These are phyloP conservation scores for Elaeis oleifera DNA, from an alignment of 202 grass and related monocot genomes.

Conservation along the genomic window DNA sequence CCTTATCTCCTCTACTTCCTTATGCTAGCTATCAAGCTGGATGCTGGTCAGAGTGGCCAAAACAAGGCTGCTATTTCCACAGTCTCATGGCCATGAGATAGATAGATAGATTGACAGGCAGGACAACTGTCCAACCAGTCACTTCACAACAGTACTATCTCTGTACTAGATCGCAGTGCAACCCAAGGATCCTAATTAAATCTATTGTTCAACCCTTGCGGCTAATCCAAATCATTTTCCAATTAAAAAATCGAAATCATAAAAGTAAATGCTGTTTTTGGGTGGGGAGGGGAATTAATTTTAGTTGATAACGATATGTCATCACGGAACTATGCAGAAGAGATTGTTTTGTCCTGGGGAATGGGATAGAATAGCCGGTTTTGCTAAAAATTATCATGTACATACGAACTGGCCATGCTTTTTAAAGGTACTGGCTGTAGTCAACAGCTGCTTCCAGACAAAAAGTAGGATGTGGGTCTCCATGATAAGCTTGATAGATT, in stretches of 20 bases:
- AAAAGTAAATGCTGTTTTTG: too few relatives aligned
- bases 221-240: not conserved
- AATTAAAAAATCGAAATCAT: not conserved
- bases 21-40: conserved; percentile 2
- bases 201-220: not conserved
- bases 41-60: conserved; percentile 14
- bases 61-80: conserved; percentile 20
- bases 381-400: conserved; percentile 31
- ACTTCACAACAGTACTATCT: conserved; percentile 47
- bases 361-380: conserved; percentile 2
- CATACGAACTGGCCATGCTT: conserved; percentile 25
- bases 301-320: conserved; percentile 30
- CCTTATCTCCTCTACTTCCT: conserved; percentile 3
- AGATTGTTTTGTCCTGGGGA: not conserved
- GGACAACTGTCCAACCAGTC: conserved; percentile 42
- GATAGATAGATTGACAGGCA: conserved; percentile 19
- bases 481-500: conserved; percentile 37
- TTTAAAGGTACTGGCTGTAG: conserved; percentile 16
- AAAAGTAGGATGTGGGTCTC: conserved; percentile 39
- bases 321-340: conserved; percentile 11
- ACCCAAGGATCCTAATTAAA: conserved; percentile 26
- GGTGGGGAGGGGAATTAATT: not conserved
- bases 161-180: conserved; percentile 28
- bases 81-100: conserved; percentile 27
- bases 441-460: conserved; percentile 41